These are phyloP conservation scores for Phytophthora colocasiae DNA, from an alignment of 352 stramenopile genomes.

Conservation along the genomic window DNA sequence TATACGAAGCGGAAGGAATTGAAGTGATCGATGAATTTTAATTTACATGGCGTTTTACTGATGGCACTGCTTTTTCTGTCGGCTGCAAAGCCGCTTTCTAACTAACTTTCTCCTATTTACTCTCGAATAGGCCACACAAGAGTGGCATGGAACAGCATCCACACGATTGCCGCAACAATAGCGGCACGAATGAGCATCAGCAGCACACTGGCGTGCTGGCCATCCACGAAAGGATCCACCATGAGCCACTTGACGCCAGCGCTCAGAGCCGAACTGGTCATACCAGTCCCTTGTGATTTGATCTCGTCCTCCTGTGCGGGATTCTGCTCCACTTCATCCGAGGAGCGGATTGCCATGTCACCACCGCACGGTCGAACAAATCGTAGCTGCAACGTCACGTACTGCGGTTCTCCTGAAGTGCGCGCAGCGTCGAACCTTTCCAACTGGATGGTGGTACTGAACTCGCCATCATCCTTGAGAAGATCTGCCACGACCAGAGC, in stretches of 20 bases:
- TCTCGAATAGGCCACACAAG: conserved; percentile 31
- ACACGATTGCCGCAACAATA: conserved; percentile 48
- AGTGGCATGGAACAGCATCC: conserved; percentile 39
- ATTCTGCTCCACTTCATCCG: conserved; percentile 35
- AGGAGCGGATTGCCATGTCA: conserved; percentile 26
- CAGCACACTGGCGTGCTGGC: conserved; percentile 31
- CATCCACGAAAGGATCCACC: conserved; percentile 37
- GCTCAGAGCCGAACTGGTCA: conserved; percentile 8
- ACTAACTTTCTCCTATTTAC: conserved; percentile 29
- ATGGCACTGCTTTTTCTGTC: conserved; percentile 31
- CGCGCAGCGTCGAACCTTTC: conserved; percentile 48
- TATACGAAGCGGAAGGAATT: conserved; percentile 41
- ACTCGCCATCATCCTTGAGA: conserved; percentile 45
- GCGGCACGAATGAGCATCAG: conserved; percentile 49
- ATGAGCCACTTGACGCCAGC: conserved; percentile 41
- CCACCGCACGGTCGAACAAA: conserved; percentile 32
- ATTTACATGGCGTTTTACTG: conserved; percentile 39
- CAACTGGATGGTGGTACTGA: conserved; percentile 56
- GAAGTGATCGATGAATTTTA: conserved; percentile 30
- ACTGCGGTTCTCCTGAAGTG: conserved; percentile 35
- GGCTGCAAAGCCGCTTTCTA: conserved; percentile 23
- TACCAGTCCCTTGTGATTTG: conserved; percentile 12
- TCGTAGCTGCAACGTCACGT: conserved; percentile 44
- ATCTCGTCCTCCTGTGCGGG: conserved; percentile 7
- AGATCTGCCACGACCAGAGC: conserved; percentile 54